Evolutionary conservation across 1,284 basidiomycete genomes (phyloP), one percentile per base, ranked within the genome.

Genomic region (Vanrija humicola): DNA sequence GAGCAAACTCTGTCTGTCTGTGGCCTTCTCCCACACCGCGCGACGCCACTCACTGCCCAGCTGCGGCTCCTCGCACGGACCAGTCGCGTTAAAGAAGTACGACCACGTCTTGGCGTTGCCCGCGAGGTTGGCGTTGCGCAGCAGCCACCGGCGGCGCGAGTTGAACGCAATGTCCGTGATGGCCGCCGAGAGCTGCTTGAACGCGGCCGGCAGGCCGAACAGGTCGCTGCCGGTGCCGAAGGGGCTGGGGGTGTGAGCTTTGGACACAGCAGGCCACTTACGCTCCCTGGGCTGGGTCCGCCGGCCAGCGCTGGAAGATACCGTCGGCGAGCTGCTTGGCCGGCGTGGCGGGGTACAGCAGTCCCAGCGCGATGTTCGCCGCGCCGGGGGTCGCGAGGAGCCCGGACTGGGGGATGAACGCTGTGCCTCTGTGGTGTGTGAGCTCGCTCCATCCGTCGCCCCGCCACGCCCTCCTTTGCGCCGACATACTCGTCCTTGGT

Each of bases 161-260:
- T 70, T 63, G 64, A 72, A 70, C 4, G 43, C 46, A 2, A 59
- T 64, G 45, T 72, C 70, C 3, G 65, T 67, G 40, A 67, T 40
- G 18, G 69, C 61, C 0, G 72, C 64, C 0, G 70, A 52, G 0
- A 52, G 43, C 38, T 66, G 64, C 58, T 71, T 71, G 61, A 55
- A 69, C 9, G 14, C 34, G 34, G 14, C 34, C 21, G 50, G 34
- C 2, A 64, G 53, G 6, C 69, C 70, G 43, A 72, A 73, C 0
- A 70, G 72, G 38, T 69, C 55, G 51, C 72, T 72, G 21, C 72
- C 73, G 1, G 72, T 72, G 18, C 55, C 64, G 56, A 62, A 75
- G 0, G 73, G 73, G 43, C 51, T 70, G 43, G 34, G 34, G 12
- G 34, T 5, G 34, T 15, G 12, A 14, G n/a, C n/a, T n/a, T n/a